phyloP scores from a whole-genome alignment of 2,329 filamentous ascomycete genomes.

The Tolypocladium guangdongense region DNA sequence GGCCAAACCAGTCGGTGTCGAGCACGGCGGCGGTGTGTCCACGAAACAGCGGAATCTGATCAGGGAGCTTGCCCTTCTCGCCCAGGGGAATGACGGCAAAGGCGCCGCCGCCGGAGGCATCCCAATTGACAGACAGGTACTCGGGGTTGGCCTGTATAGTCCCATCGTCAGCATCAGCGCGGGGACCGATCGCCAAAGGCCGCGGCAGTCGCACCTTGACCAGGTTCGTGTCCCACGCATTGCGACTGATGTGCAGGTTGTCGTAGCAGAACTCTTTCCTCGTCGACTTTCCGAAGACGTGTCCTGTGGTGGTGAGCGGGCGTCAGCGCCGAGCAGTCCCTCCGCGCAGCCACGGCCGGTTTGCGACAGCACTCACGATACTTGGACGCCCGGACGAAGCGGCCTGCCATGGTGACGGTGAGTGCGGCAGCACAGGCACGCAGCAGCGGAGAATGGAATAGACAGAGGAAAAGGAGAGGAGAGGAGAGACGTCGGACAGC shows the following conservation, averaged over 20 bases:
- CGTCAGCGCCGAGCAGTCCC: background rate
- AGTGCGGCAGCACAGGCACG: slow-evolving; percentile 6
- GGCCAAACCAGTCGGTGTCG: slow-evolving; percentile 80
- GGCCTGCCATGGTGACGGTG: slow-evolving; percentile 41
- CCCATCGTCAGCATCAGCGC: slow-evolving; percentile 6
- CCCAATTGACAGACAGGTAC: slow-evolving; percentile 97
- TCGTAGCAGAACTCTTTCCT: slow-evolving; percentile 98
- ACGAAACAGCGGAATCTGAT: slow-evolving; percentile 87
- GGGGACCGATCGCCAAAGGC: background rate
- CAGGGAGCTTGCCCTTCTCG: slow-evolving; percentile 83
- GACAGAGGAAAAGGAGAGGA: slow-evolving; percentile 2
- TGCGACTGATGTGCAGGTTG: slow-evolving; percentile 91
- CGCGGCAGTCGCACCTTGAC: slow-evolving; percentile 60
- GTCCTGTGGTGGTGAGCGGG: slow-evolving; percentile 47
- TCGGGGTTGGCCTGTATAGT: slow-evolving; percentile 72
- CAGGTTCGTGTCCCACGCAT: slow-evolving; percentile 98
- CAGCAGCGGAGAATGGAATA: background rate
- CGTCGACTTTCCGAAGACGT: slow-evolving; percentile 93
- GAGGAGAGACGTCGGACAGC: slow-evolving; percentile 9
- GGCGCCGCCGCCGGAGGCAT: slow-evolving; percentile 86
- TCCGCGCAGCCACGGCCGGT: background rate
- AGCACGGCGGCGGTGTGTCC: slow-evolving; percentile 92
- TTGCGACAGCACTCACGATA: slow-evolving; percentile 41
- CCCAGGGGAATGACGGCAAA: slow-evolving; percentile 90
- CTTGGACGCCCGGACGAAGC: slow-evolving; percentile 58